Evolutionary conservation across 805 yeast genomes (phyloP), one percentile per base, ranked within the genome.

Genomic region (Suhomyces sp.): DNA sequence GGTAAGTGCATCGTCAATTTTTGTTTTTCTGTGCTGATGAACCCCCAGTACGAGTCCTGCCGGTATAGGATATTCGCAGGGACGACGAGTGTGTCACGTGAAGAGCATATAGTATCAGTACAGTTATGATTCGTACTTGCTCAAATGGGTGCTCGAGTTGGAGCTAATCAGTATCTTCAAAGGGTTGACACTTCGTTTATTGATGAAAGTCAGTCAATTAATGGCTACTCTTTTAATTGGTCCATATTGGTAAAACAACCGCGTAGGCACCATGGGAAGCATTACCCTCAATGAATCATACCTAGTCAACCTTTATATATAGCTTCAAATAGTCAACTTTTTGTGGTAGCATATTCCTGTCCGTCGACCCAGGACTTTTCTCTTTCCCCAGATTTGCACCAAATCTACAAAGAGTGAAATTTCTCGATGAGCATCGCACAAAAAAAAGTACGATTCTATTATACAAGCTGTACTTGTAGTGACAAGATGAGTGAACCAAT

Each of bases 371-470:
- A 27, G 12, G 5, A n/a, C 13, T 27, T 27, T 27, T 12, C 12
- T 1, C n/a, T 27, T 37, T 43, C 33, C 20, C 46, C 46, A 13
- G 27, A 12, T 17, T 22, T 43, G 20, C 20, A 43, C 41, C 22
- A 13, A 19, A 37, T 37, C 10, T 19, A 17, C 5, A 2, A 13
- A 13, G 9, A n/a, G 41, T 29, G 27, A 35, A 45, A 46, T 21
- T 35, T 19, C 17, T 8, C 21, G 48, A 46, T 46, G 48, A 46
- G 48, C 48, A 46, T 46, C 48, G 35, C 48, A 35, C 35, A 33
- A 46, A 46, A 20, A 41, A 41, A 20, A 35, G 19, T 19, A 22
- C 19, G 20, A n/a, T 41, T 37, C 22, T 9, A 19, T 5, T 37
- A 19, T 13, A 15, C n/a, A 31, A 31, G n/a, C 7, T 19, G 21